Evolutionary conservation across 129 eudicot species (phyloP).

Genomic region (Solidago caesia): DNA sequence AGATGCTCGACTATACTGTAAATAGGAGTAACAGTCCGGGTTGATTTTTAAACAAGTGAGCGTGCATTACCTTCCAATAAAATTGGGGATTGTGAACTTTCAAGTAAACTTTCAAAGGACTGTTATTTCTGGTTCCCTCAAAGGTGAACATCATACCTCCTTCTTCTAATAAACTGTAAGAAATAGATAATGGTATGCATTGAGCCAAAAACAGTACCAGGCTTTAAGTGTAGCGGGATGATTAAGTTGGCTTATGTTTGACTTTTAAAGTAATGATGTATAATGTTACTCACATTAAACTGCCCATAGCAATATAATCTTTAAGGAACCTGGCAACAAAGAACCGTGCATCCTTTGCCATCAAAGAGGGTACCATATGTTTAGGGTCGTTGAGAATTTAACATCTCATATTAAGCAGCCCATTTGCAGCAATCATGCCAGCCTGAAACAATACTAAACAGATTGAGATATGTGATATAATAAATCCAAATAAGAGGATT

Average conservation of each 20-base stretch:
- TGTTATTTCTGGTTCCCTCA: slow-evolving; percentile 58
- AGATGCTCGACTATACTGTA: not conserved
- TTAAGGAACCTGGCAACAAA: slow-evolving; percentile 70
- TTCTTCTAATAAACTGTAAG: slow-evolving; percentile 66
- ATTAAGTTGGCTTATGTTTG: not conserved
- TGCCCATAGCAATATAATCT: slow-evolving; percentile 55
- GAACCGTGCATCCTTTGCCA: slow-evolving; percentile 75
- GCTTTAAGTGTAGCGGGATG: not conserved
- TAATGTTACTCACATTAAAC: slow-evolving; percentile 64
- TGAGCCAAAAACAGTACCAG: no score
- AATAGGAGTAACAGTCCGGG: not conserved
- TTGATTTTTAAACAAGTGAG: not conserved
- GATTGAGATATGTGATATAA: not conserved
- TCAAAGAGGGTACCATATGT: slow-evolving; percentile 86
- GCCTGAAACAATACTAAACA: slow-evolving; percentile 43
- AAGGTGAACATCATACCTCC: slow-evolving; percentile 85
- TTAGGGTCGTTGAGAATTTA: slow-evolving; percentile 62
- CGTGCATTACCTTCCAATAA: slow-evolving; percentile 74
- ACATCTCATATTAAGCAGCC: slow-evolving; percentile 50
- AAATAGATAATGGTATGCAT: not conserved
- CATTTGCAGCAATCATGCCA: slow-evolving; percentile 70
- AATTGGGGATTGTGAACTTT: slow-evolving; percentile 81
- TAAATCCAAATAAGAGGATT: not conserved
- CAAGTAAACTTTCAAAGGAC: slow-evolving; percentile 48
- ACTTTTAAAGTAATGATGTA: not conserved